Evolutionary conservation across 805 yeast species (phyloP), one percentile per base, ranked within the genome.

Genomic region (Saccharomyces mikatae): DNA sequence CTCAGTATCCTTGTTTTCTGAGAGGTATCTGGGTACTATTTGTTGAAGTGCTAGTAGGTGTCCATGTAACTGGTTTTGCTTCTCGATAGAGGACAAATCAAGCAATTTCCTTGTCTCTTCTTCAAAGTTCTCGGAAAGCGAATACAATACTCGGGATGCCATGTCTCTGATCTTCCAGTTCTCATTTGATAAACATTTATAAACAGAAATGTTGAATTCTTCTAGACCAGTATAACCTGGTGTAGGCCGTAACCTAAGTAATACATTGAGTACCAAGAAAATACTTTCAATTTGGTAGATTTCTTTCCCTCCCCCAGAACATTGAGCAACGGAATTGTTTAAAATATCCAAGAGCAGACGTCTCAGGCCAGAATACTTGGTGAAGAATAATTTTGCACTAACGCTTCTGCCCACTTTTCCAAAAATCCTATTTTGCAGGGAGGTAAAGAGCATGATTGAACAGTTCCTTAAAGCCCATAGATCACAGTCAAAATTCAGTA

Each of bases 381-480:
- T 73, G 66, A 92, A 92, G 64, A 92, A 91, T 11, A 83, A 71
- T 50, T 86, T 75, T 0, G 94, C 85, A 27, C 84, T 76, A 56
- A 74, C 56, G 52, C 65, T 67, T 56, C 75, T 75, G 14, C 71
- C 71, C 41, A 60, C 53, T 66, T 78, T 79, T 1, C 95, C 95
- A 70, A 92, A 91, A 4, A 94, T 64, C 56, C 92, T 77, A 56
- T 84, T 86, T 62, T 89, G 94, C 46, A 92, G 70, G 0, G 96
- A 83, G 0, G 96, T 84, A 67, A 90, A 92, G 46, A 92, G 75
- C 98, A 92, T 94, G 21, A 91, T 86, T 0, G 96, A 89, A 68
- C 97, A 89, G 66, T 92, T 92, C 64, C 96, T 77, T 28, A 92
- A 78, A 0, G 96, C 83, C 98, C 98, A 92, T 26, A 82, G 74